Evolutionary conservation across 1,284 basidiomycete species (phyloP).

Genomic region (Cutaneotrichosporon sp.): DNA sequence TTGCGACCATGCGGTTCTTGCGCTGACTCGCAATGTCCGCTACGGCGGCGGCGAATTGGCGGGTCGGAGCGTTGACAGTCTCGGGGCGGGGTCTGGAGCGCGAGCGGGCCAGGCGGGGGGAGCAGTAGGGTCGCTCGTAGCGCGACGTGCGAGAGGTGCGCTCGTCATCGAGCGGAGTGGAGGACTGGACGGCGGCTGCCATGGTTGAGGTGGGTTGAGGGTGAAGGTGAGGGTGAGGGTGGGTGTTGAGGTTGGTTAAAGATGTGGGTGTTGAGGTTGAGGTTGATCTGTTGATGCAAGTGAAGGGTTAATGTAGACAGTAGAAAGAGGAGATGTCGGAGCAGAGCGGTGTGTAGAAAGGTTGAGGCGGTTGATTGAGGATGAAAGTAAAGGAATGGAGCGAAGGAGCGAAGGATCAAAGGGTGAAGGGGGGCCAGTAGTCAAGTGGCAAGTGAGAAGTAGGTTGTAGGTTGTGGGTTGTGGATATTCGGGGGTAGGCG

Average conservation of each 20-base stretch:
- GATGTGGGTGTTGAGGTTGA: background rate
- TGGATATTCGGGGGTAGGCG: background rate
- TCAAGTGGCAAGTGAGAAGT: too few relatives aligned
- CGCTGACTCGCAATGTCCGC: slow-evolving; percentile 13
- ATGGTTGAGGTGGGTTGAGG: background rate
- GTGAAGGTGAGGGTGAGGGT: background rate
- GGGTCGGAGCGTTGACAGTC: slow-evolving; percentile 16
- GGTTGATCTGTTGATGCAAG: background rate
- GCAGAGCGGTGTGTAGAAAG: background rate
- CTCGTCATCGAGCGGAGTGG: background rate
- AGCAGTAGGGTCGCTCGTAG: slow-evolving; percentile 16
- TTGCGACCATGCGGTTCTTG: slow-evolving; percentile 17
- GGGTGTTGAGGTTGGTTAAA: background rate
- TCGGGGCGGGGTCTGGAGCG: slow-evolving; percentile 22
- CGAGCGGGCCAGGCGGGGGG: slow-evolving; percentile 23
- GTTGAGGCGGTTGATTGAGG: background rate
- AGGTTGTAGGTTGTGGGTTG: background rate
- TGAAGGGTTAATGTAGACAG: background rate
- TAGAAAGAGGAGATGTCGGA: background rate
- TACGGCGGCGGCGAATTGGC: slow-evolving; percentile 16
- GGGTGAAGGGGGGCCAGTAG: too few relatives aligned
- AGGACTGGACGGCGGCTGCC: background rate
- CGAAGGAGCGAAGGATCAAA: too few relatives aligned
- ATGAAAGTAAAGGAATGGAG: too few relatives aligned
- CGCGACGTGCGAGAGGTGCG: slow-evolving; percentile 5